Evolutionary conservation across 176 grass and related monocot genomes (phyloP).

Genomic region (Dactylis glomerata): DNA sequence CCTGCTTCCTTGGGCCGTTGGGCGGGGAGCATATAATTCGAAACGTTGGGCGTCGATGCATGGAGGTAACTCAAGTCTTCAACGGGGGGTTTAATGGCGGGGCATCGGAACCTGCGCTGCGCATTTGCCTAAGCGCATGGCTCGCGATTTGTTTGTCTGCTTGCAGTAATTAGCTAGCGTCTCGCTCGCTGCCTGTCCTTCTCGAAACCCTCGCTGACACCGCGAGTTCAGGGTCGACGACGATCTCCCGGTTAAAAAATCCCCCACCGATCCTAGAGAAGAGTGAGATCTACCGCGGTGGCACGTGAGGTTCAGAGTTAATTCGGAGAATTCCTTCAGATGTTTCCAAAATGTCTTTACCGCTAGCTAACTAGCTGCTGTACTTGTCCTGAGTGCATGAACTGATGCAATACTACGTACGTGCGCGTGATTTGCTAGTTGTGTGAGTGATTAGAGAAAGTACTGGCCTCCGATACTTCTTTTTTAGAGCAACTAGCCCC

Average conservation of each 20-base stretch:
- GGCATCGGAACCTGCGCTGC: neutral
- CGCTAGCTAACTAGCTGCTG: neutral
- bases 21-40: constrained; percentile 14
- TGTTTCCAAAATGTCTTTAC: neutral
- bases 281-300: neutral
- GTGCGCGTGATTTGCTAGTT: neutral
- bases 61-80: neutral
- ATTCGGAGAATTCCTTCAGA: neutral
- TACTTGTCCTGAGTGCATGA: neutral
- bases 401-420: neutral
- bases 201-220: neutral
- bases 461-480: neutral
- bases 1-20: too few species aligned
- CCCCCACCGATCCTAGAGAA: neutral
- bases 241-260: neutral
- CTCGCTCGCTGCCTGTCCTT: neutral
- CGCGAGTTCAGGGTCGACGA: constrained; percentile 4
- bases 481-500: too few species aligned
- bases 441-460: neutral
- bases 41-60: neutral
- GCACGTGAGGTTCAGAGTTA: neutral
- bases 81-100: neutral
- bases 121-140: neutral
- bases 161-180: neutral
- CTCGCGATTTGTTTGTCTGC: neutral